Evolutionary conservation across 352 stramenopile genomes (phyloP), one percentile per base, ranked within the genome.

Genomic region (Globisporangium echinulatum): DNA sequence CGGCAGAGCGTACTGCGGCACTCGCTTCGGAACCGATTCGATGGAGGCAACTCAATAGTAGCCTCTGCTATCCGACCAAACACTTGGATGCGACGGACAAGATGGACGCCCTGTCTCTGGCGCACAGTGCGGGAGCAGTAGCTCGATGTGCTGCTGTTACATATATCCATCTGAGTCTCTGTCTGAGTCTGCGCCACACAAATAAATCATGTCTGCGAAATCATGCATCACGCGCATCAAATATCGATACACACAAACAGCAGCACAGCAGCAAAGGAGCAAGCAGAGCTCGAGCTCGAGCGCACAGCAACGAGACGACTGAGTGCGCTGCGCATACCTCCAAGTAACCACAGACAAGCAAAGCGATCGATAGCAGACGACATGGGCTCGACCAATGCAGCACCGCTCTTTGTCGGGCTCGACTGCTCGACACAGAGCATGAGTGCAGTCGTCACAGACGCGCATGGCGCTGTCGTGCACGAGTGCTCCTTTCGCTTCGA

Each of bases 361-460:
- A 17, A 14, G 10, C 0, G 4, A 14, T 14, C 43, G 13, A 6
- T 17, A 6, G 11, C 43, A 17, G 4, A 17, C 43, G 11, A 48
- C 43, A 48, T 48, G 43, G 11, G 11, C 42, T 47, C 42, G 42
- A n/a, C 42, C 10, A 15, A 10, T 1, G 11, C 46, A 11, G 11
- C 46, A 25, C 46, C 66, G 56, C 74, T 84, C 25, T 82, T 75
- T 57, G 59, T 94, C 17, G 82, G 83, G 1, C 56, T 96, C 11
- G 86, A 96, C 63, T 91, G 86, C 68, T 93, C 82, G 49, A 94
- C 86, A 56, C 86, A 96, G 72, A 93, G 80, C 70, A 88, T 94
- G 66, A 87, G 75, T 5, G 77, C 83, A 1, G 74, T 94, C 10
- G 68, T 94, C 33, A 68, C 85, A 25, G 65, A 86, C 40, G 53